Base-by-base conservation (phyloP, 805 yeast genomes). In the Middelhovenomyces tepae region DNA sequence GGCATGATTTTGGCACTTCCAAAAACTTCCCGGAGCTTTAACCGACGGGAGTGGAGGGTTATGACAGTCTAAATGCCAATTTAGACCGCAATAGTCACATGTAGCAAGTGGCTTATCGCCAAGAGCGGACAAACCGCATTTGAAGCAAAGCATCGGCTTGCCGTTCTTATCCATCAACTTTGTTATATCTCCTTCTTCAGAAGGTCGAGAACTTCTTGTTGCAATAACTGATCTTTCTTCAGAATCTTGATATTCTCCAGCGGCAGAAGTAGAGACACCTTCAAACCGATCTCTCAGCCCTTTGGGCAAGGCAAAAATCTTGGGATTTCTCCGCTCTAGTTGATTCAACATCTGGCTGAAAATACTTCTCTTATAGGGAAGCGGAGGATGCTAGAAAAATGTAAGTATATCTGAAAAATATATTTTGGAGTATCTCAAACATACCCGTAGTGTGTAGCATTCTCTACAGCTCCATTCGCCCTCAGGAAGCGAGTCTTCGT, bases 1-100 rank as follows among this genome's bases (percentile, higher is more conserved):
- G 14, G 74, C 72, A 59, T 85, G 96, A 45, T 81, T 78, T 2
- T 95, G 97, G 56, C 95, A 91, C 59, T 73, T 76, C 97, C 95
- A 89, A 54, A 78, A 82, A 28, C 66, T 65, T 2, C 91, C 93
- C 27, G 82, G 52, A 25, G 78, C 75, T 47, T 84, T 83, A 13
- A 78, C 72, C 4, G 78, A 64, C 10, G 83, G 67, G 45, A 84
- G 59, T 1, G 95, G 94, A 1, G 83, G 81, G 32, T 69, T 65
- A 10, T 87, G 56, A 55, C 97, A 87, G 56, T 89, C 95, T 29
- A 87, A 56, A 58, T 87, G 97, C 93, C 94, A 87, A 11, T 76
- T 69, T 3, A 80, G 62, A 0, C 78, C 65, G 55, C 97, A 87
- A 48, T 78, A 81, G 48, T 85, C 95, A 55, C 97, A 87, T 36